Conservation (phyloP, 2,329 filamentous ascomycete species). For the Cadophora sp. region DNA sequence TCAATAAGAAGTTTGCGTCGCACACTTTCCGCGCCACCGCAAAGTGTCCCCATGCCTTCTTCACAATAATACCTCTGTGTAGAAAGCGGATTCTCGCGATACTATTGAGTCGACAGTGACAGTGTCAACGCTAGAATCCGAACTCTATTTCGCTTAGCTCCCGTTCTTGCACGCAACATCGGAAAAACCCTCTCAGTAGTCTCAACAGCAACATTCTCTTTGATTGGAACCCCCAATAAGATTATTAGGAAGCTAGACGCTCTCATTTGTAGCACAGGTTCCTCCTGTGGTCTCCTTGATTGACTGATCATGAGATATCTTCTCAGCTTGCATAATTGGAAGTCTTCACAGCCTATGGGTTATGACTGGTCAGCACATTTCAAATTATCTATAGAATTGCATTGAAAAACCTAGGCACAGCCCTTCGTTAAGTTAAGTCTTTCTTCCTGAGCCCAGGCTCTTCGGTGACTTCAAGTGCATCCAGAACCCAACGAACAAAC, state of each 20-base stretch:
- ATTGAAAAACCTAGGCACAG: neutral
- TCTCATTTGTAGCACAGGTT: neutral
- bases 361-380: neutral
- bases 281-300: neutral
- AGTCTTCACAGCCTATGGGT: neutral
- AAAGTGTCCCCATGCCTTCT: neutral
- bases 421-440: constrained; percentile 3
- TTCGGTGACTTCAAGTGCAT: neutral
- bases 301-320: neutral
- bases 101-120: neutral
- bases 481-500: neutral
- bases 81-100: neutral
- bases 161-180: too few relatives aligned
- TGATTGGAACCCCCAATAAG: neutral
- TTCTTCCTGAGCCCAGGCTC: neutral
- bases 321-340: constrained; percentile 8
- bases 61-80: neutral
- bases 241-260: neutral
- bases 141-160: neutral
- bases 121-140: neutral
- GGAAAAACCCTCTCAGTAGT: constrained; percentile 1
- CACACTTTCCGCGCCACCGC: too few relatives aligned
- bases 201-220: constrained; percentile 6
- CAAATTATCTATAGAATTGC: too few relatives aligned
- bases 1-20: too few relatives aligned